Percentiles rank a stretch among this genome's conserved stretches.
phyloP scores from a whole-genome alignment of 768 basidiomycete species.

The Russula griseocarnosa region DNA sequence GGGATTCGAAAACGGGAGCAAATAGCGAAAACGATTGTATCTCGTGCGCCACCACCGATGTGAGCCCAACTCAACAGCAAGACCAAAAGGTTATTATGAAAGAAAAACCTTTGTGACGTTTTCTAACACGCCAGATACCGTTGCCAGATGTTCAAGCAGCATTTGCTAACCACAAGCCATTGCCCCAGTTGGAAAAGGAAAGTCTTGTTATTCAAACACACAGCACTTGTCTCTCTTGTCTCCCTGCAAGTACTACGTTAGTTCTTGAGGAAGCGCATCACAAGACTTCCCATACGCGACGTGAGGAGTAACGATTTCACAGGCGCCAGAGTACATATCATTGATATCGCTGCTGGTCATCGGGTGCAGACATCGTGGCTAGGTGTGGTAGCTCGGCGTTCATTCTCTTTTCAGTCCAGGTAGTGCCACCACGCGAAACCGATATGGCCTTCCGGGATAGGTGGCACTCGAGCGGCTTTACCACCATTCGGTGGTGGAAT shows the following conservation, averaged over 20 bases:
- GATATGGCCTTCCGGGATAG: neutral
- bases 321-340: neutral
- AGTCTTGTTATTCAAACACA: neutral
- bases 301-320: neutral
- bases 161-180: neutral
- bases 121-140: neutral
- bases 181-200: slow-evolving; percentile 3
- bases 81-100: neutral
- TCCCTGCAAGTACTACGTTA: neutral
- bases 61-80: slow-evolving; percentile 2
- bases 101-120: neutral
- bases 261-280: neutral
- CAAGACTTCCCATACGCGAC: neutral
- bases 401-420: neutral
- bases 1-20: slow-evolving; percentile 20
- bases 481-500: neutral
- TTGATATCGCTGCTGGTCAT: neutral
- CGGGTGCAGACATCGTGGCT: neutral
- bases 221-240: neutral
- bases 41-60: slow-evolving; percentile 8
- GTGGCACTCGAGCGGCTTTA: slow-evolving; percentile 1
- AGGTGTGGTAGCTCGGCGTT: neutral
- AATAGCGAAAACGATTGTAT: neutral
- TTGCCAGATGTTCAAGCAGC: neutral
- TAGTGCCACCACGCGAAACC: neutral